phyloP scores from a whole-genome alignment of 163 green algal genomes.

The Chloromonas sp. region DNA sequence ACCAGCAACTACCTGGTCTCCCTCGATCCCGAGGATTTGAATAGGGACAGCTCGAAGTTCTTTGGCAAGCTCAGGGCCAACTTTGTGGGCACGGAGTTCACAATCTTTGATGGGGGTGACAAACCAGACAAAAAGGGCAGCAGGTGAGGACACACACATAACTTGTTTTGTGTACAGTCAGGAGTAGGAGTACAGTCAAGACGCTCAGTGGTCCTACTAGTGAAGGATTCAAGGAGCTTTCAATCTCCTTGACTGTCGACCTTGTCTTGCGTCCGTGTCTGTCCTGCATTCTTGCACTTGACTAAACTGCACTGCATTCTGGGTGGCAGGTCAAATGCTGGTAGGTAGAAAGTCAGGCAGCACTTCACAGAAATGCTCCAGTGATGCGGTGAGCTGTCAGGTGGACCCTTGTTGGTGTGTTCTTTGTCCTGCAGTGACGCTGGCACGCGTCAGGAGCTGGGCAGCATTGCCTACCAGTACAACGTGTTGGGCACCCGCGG shows the following conservation, averaged over 20 bases:
- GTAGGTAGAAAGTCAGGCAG: neutral
- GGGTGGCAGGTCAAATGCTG: neutral
- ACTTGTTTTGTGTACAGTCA: too few species aligned
- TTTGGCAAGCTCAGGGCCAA: conserved; percentile 84
- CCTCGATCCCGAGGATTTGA: conserved; percentile 54
- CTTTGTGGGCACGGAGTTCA: conserved; percentile 94
- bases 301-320: neutral
- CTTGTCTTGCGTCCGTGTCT: too few species aligned
- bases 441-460: neutral
- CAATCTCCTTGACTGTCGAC: too few species aligned
- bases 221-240: too few species aligned
- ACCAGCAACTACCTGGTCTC: conserved; percentile 76
- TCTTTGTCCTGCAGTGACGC: too few species aligned
- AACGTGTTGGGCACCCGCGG: conserved; percentile 90
- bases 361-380: too few species aligned
- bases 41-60: conserved; percentile 48
- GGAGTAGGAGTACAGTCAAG: too few species aligned
- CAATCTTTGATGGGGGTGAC: conserved; percentile 65
- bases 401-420: too few species aligned
- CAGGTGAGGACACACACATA: neutral
- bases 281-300: too few species aligned
- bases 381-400: too few species aligned
- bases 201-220: too few species aligned
- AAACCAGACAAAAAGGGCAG: conserved; percentile 35
- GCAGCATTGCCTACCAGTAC: conserved; percentile 74